Evolutionary conservation across 2,329 filamentous ascomycete genomes (phyloP), one percentile per base, ranked within the genome.

Genomic region (Aplosporella prunicola): DNA sequence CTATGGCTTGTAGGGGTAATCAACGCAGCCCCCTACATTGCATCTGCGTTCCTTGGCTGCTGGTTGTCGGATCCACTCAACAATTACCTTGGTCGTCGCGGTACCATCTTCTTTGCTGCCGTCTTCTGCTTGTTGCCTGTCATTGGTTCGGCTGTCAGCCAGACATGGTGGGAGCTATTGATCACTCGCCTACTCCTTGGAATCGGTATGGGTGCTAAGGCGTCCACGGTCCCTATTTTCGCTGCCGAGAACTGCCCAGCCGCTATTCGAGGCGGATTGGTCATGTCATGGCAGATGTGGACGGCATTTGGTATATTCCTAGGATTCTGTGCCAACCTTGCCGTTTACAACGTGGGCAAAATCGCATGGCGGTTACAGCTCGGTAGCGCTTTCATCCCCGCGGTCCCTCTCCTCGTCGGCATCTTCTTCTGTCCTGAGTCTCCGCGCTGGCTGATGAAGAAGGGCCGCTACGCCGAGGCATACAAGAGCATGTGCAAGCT

Each of bases 241-340:
- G 50, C 58, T 3, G 59, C 62, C 2, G 61, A 62, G 42, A 57
- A 50, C 5, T 50, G 57, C 1, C 62, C 61, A 0, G 52, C 56
- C 17, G 47, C 44, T 2, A 61, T 64, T 29, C 53, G 62, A 15
- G 62, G 61, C 11, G 64, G 60, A 9, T 47, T 68, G 0, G 65
- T 65, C 16, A 68, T 67, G 62, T 54, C 52, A 22, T 68, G 63
- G 63, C 63, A 67, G 34, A 55, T 66, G 32, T 63, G 58, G 57
- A 59, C 56, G 0, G 54, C 56, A 1, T 60, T 67, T 34, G 65
- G 64, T 2, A 68, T 69, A 45, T 63, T 68, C 48, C 51, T 67
- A 0, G 64, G 64, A 4, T 60, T 53, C 14, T 51, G 60, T 9
- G 60, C 61, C 5, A 63, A 58, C 32, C 53, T 67, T 5, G 58